Evolutionary conservation across 108 stramenopile genomes (phyloP), one percentile per base, ranked within the genome.

Genomic region (Skeletonema grethae): DNA sequence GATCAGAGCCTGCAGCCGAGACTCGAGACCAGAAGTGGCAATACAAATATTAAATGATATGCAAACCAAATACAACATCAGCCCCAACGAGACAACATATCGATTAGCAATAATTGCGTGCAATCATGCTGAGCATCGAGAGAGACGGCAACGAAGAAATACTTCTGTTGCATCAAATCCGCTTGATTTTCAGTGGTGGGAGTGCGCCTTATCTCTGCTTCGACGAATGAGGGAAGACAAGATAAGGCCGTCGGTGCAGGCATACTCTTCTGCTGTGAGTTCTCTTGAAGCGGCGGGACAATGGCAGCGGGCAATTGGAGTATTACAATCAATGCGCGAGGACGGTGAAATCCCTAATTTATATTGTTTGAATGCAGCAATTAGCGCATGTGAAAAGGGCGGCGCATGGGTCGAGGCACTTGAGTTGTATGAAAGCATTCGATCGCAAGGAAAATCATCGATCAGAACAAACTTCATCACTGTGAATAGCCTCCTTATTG

Each of bases 331-430:
- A 2, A 80, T 87, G 68, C 77, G 64, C 28, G 77, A 69, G 22
- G 77, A 79, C 16, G 67, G 74, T 29, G 24, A 31, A 41, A 67
- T 64, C 16, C 75, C 75, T 0, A 92, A 92, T 63, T 38, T 88
- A 36, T 89, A 85, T 62, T 92, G 91, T 61, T 85, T 87, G 53
- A 92, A 89, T 75, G 83, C 88, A 30, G 91, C 91, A 13, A 83
- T 92, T 25, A 79, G 74, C 56, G 88, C 91, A 18, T 89, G 88
- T 48, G 86, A 88, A 68, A 92, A 92, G 61, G 91, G 91, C 2
- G 86, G 84, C 7, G 91, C 91, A 12, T 92, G 91, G 91, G 78
- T 92, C 0, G 91, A 92, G 70, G 91, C 91, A 1, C 39, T 89
- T 7, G 87, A 92, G 18, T 31, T 92, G 43, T 92, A 87, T 60